Evolutionary conservation across 139 green algal genomes (phyloP), one percentile per base, ranked within the genome.

Genomic region (Micractinium sp.): DNA sequence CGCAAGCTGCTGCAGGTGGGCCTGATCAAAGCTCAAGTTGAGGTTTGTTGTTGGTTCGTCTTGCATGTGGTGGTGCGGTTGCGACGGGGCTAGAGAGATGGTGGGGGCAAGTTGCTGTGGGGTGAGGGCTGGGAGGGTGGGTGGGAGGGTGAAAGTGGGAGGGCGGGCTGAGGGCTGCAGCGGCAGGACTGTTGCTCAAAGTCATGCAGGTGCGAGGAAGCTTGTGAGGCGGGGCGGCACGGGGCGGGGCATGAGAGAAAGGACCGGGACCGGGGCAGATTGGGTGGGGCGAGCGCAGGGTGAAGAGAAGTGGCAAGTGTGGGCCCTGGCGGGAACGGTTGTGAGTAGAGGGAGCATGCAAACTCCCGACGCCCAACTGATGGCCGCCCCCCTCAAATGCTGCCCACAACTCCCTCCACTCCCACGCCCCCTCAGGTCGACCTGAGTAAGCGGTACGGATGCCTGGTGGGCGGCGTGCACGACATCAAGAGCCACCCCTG

Each of bases 401-500:
- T 19, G 27, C 27, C 3, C 29, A 39, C 27, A 22, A 66, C 25
- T 23, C 77, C 29, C 4, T 33, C 38, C 77, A 14, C 19, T 25
- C 5, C 33, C 22, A 13, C 60, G 0, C 60, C 13, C 12, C 0
- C 33, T 1, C 87, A 90, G 87, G 86, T 85, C 0, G 86, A 90
- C 78, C 77, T 90, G 5, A 91, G 96, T 23, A 94, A 97, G 79
- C 94, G 79, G 80, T 90, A 87, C 27, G 87, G 87, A 39, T 90
- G 87, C 80, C 78, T 87, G 71, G 93, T 93, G 13, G 41, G 73
- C 1, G 91, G 92, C 86, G 66, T 97, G 25, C 75, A 89, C 0
- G 93, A 96, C 82, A 89, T 97, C 18, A 93, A 93, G 82, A 82
- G 41, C 12, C 95, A 97, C 90, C 86, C 88, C 33, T 97, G 96